A percentile compares a stretch with the other conserved stretches of the same genome.
These are phyloP conservation scores for Fraxinus baroniana DNA, from an alignment of 305 asterid genomes.

Conservation along the genomic window DNA sequence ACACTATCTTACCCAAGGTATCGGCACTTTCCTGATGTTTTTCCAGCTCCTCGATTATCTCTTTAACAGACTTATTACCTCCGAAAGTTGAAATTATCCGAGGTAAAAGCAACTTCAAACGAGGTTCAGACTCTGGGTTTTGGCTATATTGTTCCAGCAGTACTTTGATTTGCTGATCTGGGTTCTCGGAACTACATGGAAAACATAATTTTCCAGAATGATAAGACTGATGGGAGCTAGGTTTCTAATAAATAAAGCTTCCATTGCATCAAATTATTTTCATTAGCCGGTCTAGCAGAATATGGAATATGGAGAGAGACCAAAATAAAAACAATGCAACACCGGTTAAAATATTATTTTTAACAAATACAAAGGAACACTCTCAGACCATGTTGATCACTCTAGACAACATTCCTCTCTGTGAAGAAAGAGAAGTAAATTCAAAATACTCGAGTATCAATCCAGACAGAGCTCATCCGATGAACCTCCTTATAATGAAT, in stretches of 20 bases:
- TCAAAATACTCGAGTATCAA: background rate
- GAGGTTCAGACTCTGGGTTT: constrained; percentile 79
- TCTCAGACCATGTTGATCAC: background rate
- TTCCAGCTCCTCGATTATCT: constrained; percentile 70
- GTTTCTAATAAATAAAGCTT: background rate
- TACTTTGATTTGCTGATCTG: constrained; percentile 58
- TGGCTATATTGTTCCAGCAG: constrained; percentile 60
- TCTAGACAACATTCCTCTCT: background rate
- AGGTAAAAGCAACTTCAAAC: constrained; percentile 75
- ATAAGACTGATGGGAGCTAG: constrained; percentile 6
- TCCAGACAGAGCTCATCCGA: constrained; percentile 8
- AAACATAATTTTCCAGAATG: constrained; percentile 2
- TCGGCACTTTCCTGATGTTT: constrained; percentile 75
- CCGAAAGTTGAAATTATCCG: constrained; percentile 80
- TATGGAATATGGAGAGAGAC: background rate
- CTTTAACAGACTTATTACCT: constrained; percentile 61
- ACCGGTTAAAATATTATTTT: background rate
- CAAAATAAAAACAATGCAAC: background rate
- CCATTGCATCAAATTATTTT: background rate
- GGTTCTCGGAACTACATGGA: constrained; percentile 70
- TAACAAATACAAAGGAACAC: background rate
- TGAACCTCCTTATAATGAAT: background rate
- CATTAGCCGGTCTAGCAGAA: background rate
- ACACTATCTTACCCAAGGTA: constrained; percentile 57
- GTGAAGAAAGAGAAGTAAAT: background rate